Evolutionary conservation across 2,329 filamentous ascomycete species (phyloP).

Genomic region (Fusarium poae): DNA sequence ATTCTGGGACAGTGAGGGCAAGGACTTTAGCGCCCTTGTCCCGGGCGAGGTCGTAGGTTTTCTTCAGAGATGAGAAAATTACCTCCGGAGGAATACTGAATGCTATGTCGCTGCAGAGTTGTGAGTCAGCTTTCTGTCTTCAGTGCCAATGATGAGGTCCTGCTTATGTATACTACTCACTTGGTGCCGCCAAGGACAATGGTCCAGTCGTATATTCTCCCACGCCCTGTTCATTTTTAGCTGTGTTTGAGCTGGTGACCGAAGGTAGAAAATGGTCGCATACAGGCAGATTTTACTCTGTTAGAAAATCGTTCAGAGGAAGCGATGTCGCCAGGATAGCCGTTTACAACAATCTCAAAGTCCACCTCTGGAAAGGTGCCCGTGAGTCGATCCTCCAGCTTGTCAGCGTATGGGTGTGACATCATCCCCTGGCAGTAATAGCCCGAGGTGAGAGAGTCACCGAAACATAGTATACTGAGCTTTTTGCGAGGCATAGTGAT

Average conservation of each 20-base stretch:
- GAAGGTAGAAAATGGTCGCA: neutral
- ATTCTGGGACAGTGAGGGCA: constrained; percentile 73
- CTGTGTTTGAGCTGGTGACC: neutral
- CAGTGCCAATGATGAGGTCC: neutral
- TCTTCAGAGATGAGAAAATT: constrained; percentile 64
- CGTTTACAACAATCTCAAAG: constrained; percentile 63
- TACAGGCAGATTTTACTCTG: constrained; percentile 56
- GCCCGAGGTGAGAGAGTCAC: constrained; percentile 73
- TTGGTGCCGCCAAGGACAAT: constrained; percentile 76
- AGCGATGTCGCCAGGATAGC: constrained; percentile 66
- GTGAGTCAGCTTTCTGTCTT: neutral
- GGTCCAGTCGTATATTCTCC: constrained; percentile 67
- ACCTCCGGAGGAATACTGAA: constrained; percentile 53
- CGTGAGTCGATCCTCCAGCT: constrained; percentile 61
- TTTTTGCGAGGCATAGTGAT: constrained; percentile 50
- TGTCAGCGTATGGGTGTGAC: constrained; percentile 66
- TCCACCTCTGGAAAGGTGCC: constrained; percentile 59
- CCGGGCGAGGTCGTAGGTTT: constrained; percentile 65
- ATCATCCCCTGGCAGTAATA: constrained; percentile 59
- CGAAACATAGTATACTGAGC: constrained; percentile 72
- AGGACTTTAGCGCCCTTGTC: constrained; percentile 67
- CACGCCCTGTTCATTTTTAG: constrained; percentile 39
- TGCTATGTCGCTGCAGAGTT: constrained; percentile 62
- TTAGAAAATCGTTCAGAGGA: constrained; percentile 50
- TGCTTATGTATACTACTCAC: constrained; percentile 49